Evolutionary conservation across 2,329 filamentous ascomycete genomes (phyloP).

Genomic region (Curvularia hawaiiensis): DNA sequence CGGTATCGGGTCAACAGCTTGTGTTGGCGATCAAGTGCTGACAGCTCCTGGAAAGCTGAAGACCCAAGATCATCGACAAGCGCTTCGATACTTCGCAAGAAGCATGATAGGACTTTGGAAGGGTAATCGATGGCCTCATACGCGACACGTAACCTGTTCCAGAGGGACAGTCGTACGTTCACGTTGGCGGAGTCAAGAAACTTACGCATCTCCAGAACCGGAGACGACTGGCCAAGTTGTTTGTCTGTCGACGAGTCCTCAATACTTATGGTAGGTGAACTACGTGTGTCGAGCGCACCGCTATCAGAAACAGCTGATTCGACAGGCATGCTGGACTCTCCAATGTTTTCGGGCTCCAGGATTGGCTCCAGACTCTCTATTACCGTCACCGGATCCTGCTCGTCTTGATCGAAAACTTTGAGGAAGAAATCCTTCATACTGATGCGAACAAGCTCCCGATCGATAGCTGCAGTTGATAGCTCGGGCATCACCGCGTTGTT

Average conservation of each 20-base stretch:
- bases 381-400: slow-evolving; percentile 78
- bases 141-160: slow-evolving; percentile 88
- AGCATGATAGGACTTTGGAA: slow-evolving; percentile 87
- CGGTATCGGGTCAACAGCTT: slow-evolving; percentile 78
- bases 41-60: slow-evolving; percentile 59
- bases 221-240: slow-evolving; percentile 27
- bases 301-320: slow-evolving; percentile 17
- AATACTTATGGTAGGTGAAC: slow-evolving; percentile 19
- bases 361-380: slow-evolving; percentile 95
- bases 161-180: slow-evolving; percentile 83
- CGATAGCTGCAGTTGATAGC: slow-evolving; percentile 80
- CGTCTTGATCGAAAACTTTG: slow-evolving; percentile 82
- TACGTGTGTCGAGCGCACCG: slow-evolving; percentile 11
- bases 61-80: slow-evolving; percentile 73
- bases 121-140: slow-evolving; percentile 84
- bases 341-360: slow-evolving; percentile 64
- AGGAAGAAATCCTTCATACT: slow-evolving; percentile 97
- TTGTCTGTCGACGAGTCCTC: slow-evolving; percentile 10
- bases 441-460: slow-evolving; percentile 88
- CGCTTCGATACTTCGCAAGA: slow-evolving; percentile 83
- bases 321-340: background rate
- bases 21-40: slow-evolving; percentile 68
- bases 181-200: slow-evolving; percentile 84
- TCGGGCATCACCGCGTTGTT: slow-evolving; percentile 92
- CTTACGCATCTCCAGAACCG: slow-evolving; percentile 76